Evolutionary conservation across 2,329 filamentous ascomycete species (phyloP).

Genomic region (Fusarium neocosmosporiellum): DNA sequence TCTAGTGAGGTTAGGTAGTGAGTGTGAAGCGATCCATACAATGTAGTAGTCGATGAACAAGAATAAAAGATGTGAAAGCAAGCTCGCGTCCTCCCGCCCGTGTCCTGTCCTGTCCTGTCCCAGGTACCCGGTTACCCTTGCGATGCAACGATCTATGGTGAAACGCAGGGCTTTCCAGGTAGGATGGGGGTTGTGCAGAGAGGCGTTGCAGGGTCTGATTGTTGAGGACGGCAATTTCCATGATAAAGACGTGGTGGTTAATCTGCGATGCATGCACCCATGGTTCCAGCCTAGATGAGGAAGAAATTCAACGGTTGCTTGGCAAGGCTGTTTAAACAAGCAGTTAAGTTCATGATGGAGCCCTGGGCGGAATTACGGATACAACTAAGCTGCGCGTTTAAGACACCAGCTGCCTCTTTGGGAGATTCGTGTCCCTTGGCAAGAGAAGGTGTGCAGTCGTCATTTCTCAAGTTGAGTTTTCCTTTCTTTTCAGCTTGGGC

Average conservation of each 20-base stretch:
- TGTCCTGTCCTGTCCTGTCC: neutral
- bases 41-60: slow-evolving; percentile 3
- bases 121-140: neutral
- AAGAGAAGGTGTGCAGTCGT: slow-evolving; percentile 8
- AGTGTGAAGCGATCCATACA: slow-evolving; percentile 8
- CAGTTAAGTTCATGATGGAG: neutral
- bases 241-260: slow-evolving; percentile 6
- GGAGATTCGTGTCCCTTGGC: slow-evolving; percentile 32
- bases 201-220: slow-evolving; percentile 18
- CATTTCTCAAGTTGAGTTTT: slow-evolving; percentile 6
- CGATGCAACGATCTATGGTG: slow-evolving; percentile 14
- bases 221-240: neutral
- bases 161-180: slow-evolving; percentile 11
- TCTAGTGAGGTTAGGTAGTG: neutral
- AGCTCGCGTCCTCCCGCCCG: neutral
- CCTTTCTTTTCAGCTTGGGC: slow-evolving; percentile 27
- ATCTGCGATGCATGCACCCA: slow-evolving; percentile 9
- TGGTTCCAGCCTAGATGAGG: neutral
- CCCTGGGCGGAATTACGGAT: slow-evolving; percentile 22
- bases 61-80: slow-evolving; percentile 20
- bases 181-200: neutral
- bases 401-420: slow-evolving; percentile 11
- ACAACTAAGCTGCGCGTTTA: slow-evolving; percentile 5
- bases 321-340: neutral
- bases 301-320: neutral